These are phyloP conservation scores for Tylopilus felleus DNA, from an alignment of 768 basidiomycete genomes.

Conservation along the genomic window DNA sequence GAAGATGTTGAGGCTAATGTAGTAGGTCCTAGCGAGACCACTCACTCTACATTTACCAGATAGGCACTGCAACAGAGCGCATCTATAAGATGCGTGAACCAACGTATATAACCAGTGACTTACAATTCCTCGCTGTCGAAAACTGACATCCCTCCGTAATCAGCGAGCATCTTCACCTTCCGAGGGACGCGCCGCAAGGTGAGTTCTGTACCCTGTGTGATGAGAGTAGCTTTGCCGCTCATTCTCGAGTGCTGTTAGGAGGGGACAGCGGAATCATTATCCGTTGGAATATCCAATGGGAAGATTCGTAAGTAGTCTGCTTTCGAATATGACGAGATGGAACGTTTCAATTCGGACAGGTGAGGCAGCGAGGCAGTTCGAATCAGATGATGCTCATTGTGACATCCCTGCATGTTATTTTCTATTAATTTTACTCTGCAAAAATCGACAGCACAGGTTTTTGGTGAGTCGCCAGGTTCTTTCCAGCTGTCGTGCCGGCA, in stretches of 20 bases:
- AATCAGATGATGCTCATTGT: background rate
- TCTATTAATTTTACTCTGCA: background rate
- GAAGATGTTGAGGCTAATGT: conserved; percentile 1
- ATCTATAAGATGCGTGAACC: background rate
- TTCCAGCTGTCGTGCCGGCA: background rate
- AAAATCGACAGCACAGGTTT: background rate
- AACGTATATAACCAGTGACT: conserved; percentile 12
- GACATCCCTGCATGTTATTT: background rate
- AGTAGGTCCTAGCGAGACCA: background rate
- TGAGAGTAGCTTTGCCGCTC: conserved; percentile 11
- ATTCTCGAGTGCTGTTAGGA: conserved; percentile 10
- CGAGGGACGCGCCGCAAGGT: conserved; percentile 24
- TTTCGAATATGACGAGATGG: conserved; percentile 10
- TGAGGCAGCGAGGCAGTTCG: background rate
- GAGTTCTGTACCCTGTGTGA: conserved; percentile 23
- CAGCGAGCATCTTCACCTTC: conserved; percentile 12
- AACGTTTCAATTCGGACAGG: conserved; percentile 10
- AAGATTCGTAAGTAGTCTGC: conserved; percentile 1
- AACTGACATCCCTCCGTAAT: conserved; percentile 23
- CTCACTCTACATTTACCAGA: conserved; percentile 37
- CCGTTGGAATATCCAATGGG: background rate
- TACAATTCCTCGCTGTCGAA: conserved; percentile 35
- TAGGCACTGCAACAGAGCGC: conserved; percentile 34
- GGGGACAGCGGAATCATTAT: background rate
- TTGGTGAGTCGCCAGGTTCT: background rate